Conservation (phyloP, 176 grass and related monocot genomes). For the Eragrostis curvula region DNA sequence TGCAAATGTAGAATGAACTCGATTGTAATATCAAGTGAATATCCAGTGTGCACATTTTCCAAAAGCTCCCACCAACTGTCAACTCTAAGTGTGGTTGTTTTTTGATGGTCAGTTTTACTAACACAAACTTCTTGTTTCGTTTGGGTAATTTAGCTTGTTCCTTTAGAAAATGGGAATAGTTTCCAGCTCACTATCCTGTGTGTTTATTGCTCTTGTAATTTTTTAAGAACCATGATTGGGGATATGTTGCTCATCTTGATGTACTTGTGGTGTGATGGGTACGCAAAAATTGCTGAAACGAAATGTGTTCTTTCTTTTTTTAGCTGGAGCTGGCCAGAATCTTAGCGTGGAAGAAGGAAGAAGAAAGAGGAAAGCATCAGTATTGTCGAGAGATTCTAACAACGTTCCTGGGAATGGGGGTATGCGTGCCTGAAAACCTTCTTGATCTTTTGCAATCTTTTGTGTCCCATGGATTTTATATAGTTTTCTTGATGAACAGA, state of each 20-base stretch:
- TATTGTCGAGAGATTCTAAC: not conserved
- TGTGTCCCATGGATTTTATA: not conserved
- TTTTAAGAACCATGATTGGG: not conserved
- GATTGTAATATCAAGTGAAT: no score
- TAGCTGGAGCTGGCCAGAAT: not conserved
- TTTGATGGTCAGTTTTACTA: no score
- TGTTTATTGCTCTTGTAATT: no score
- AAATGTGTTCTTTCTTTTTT: not conserved
- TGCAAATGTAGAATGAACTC: no score
- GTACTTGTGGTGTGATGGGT: not conserved
- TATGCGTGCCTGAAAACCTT: not conserved
- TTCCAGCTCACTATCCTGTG: no score
- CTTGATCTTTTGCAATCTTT: not conserved
- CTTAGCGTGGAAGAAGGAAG: not conserved
- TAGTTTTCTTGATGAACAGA: no score
- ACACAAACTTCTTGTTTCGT: no score
- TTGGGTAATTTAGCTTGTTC: no score
- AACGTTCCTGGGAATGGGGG: not conserved
- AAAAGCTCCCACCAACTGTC: no score
- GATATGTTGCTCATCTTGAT: not conserved
- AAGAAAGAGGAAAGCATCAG: constrained; percentile 4
- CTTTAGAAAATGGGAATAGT: no score
- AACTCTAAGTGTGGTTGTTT: no score
- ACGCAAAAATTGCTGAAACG: not conserved
- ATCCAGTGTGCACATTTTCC: no score